Evolutionary conservation across 371 early-diverging fungal species (phyloP).

Genomic region (Vairimorpha necatrix): DNA sequence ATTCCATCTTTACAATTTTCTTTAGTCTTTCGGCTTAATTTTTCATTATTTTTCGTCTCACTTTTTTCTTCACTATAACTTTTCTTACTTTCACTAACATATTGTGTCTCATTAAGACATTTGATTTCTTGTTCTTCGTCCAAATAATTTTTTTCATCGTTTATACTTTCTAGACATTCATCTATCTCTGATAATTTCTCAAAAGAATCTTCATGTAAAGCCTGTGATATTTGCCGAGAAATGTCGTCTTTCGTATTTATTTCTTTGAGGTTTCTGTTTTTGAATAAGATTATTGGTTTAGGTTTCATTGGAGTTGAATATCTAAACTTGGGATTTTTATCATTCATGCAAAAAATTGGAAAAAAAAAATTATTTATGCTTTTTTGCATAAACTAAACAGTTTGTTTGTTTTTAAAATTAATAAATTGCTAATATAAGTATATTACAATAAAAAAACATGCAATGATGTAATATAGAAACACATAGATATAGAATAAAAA

Average conservation of each 20-base stretch:
- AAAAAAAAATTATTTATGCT: not conserved
- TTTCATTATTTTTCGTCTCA: too few relatives aligned
- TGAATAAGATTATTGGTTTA: not conserved
- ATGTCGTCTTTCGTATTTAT: not conserved
- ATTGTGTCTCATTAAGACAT: too few relatives aligned
- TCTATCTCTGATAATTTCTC: not conserved
- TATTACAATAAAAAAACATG: not conserved
- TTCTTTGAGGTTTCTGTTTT: not conserved
- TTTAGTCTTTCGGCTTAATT: too few relatives aligned
- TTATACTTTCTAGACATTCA: too few relatives aligned
- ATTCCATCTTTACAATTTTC: too few relatives aligned
- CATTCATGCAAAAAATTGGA: not conserved
- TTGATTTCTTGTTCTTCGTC: too few relatives aligned
- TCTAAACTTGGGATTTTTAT: not conserved
- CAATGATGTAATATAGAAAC: too few relatives aligned
- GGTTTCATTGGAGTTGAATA: constrained; percentile 9
- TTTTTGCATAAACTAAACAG: not conserved
- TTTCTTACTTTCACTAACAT: too few relatives aligned
- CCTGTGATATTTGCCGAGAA: not conserved
- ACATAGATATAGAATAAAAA: too few relatives aligned
- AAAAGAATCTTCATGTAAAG: not conserved
- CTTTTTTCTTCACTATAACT: too few relatives aligned
- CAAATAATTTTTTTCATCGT: too few relatives aligned
- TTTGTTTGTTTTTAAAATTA: not conserved
- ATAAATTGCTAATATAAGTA: not conserved